phyloP scores from a whole-genome alignment of 139 green algal species.

The Ettlia oleoabundans region DNA sequence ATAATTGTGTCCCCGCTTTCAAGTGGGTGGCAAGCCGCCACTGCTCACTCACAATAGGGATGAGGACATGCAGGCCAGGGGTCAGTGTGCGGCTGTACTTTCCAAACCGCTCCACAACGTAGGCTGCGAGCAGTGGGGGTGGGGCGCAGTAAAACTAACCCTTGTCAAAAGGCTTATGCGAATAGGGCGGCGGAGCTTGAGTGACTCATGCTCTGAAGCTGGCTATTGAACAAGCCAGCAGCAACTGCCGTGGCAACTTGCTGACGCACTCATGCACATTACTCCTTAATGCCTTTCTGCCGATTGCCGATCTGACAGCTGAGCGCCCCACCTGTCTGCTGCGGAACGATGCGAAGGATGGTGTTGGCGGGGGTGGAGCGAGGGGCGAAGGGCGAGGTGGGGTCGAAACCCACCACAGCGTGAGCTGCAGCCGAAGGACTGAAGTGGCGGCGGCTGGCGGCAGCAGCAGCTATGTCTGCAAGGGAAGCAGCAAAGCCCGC shows the following conservation, averaged over 20 bases:
- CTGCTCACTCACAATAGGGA: slow-evolving; percentile 75
- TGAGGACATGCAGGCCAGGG: slow-evolving; percentile 93
- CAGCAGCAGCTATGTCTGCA: too few relatives aligned
- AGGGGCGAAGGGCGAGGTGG: slow-evolving; percentile 33
- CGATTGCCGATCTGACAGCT: too few relatives aligned
- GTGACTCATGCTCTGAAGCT: too few relatives aligned
- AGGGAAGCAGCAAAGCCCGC: too few relatives aligned
- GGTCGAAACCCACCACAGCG: background rate
- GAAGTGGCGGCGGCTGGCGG: background rate
- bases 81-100: slow-evolving; percentile 83
- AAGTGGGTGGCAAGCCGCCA: background rate
- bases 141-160: too few relatives aligned
- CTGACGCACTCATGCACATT: too few relatives aligned
- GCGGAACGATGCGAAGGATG: slow-evolving; percentile 84
- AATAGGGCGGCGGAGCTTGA: too few relatives aligned
- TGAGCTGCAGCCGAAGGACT: background rate
- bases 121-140: too few relatives aligned
- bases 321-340: slow-evolving; percentile 63
- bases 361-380: slow-evolving; percentile 43
- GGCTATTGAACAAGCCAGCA: too few relatives aligned
- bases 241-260: background rate
- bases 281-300: too few relatives aligned
- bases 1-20: too few relatives aligned
- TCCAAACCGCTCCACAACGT: slow-evolving; percentile 87
- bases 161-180: too few relatives aligned